Evolutionary conservation across 2,329 filamentous ascomycete genomes (phyloP), one percentile per base, ranked within the genome.

Genomic region (Colletotrichum sansevieriae): DNA sequence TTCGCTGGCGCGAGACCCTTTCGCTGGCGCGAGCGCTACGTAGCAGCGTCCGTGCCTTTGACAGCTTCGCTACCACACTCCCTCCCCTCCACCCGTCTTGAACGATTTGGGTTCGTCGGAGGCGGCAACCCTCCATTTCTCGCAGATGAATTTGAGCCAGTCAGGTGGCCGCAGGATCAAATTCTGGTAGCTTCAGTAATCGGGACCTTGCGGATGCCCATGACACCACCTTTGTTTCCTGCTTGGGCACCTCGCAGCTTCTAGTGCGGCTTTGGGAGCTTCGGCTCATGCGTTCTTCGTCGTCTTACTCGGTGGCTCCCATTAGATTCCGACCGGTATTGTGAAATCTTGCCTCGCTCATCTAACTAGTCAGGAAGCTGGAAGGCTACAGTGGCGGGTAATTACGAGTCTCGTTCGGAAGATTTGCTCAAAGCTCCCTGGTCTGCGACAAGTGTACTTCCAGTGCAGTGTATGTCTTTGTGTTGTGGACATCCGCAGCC

Each of bases 1-100:
- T 58, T 11, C 13, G 33, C 33, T 63, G 22, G 65, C 52, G 37
- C 51, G 57, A 63, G 33, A 62, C 51, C 49, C 60, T 57, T 58
- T 11, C 13, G 33, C 33, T 63, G 22, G 25, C 8, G 41, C 49
- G 46, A 15, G 29, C 8, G 43, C 22, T 39, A 18, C 29, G 33
- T 55, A 25, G 47, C 58, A 20, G 35, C 39, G 22, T 46, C 7
- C 41, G 55, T 46, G 25, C 41, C 37, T 20, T 29, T 25, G 55
- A 58, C 12, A 44, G 43, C 33, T 20, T 55, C 51, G 51, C 51
- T 55, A 39, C 51, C 33, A 22, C 25, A 5, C 35, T 39, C 37
- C 37, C 37, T 15, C 5, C 37, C 37, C 6, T 11, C 11, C 37
- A 39, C 8, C 29, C 35, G n/a, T 55, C 11, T 39, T 35, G 51